Evolutionary conservation across 495 filamentous ascomycete species (phyloP), one percentile per base, ranked within the genome.

Genomic region (Podospora pseudopauciseta): DNA sequence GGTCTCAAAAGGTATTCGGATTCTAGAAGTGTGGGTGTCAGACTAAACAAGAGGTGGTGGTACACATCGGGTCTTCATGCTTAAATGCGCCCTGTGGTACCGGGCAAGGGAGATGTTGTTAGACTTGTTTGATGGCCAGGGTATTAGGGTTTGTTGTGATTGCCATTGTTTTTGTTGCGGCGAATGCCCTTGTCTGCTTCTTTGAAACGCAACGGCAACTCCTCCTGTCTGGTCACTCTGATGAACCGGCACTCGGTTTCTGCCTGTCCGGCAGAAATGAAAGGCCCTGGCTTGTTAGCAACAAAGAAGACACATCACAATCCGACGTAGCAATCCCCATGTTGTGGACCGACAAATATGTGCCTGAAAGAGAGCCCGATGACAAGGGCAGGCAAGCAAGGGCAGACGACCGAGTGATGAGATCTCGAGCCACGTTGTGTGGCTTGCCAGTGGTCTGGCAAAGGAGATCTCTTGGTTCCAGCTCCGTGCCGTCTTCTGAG

Each of bases 21-120:
- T 49, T 11, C 39, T 49, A 16, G 39, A 49, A 49, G 9, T 61
- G n/a, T 55, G 30, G 13, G 30, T 58, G 60, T 28, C 44, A 54
- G 58, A 27, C n/a, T 44, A 58, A 70, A 66, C 63, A 70, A 16
- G 30, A 5, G 3, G 39, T 49, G 9, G 34, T 39, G 34, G 34
- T 39, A 64, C 68, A 70, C 68, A 70, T 61, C 65, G 68, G 64
- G 59, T 26, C 53, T 69, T 69, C 44, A 69, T 67, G 68, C 65
- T 67, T 70, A 70, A 70, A 67, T 70, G 68, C 58, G 59, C 28
- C 27, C 57, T 55, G 63, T 60, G 65, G 34, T 59, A 44, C 30
- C 28, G 60, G 30, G 39, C 44, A n/a, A 23, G 23, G 23, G 23
- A 20, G 28, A 9, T 20, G 61, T 63, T 5, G 34, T 27, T 23